These are phyloP conservation scores for Prunus mongolica DNA, from an alignment of 306 rosid genomes.

Conservation along the genomic window DNA sequence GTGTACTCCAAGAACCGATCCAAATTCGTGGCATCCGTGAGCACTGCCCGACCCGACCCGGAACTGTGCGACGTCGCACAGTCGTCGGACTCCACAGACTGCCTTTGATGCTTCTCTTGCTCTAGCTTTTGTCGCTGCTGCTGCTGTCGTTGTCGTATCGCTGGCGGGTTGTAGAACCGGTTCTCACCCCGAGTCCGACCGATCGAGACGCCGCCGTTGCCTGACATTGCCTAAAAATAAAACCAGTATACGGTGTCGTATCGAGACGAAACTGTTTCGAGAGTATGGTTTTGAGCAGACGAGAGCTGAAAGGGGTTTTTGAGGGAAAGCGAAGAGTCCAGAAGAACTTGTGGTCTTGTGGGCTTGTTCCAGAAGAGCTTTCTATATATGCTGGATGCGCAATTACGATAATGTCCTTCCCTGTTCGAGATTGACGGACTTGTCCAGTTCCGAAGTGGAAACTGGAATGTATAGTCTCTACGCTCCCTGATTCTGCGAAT, in stretches of 20 bases:
- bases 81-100: slow-evolving; percentile 41
- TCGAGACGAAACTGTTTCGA: not conserved
- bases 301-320: not conserved
- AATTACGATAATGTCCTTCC: not conserved
- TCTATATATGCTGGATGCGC: not conserved
- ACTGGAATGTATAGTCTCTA: not conserved
- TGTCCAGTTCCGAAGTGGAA: not conserved
- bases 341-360: not conserved
- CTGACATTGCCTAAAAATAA: slow-evolving; percentile 47
- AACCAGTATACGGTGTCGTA: not conserved
- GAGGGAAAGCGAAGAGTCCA: not conserved
- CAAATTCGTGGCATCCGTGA: slow-evolving; percentile 61
- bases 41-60: slow-evolving; percentile 49
- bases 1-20: slow-evolving; percentile 74
- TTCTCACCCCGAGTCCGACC: slow-evolving; percentile 66
- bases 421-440: not conserved
- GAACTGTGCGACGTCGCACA: slow-evolving; percentile 55
- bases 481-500: not conserved
- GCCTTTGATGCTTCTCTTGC: slow-evolving; percentile 27
- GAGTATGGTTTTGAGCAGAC: not conserved
- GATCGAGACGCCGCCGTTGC: slow-evolving; percentile 60
- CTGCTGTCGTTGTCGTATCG: slow-evolving; percentile 60
- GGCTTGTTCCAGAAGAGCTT: not conserved
- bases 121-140: slow-evolving; percentile 19
- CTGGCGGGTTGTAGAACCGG: slow-evolving; percentile 83